phyloP scores from a whole-genome alignment of 257 asterid genomes.

The Solanum ossicruentum region DNA sequence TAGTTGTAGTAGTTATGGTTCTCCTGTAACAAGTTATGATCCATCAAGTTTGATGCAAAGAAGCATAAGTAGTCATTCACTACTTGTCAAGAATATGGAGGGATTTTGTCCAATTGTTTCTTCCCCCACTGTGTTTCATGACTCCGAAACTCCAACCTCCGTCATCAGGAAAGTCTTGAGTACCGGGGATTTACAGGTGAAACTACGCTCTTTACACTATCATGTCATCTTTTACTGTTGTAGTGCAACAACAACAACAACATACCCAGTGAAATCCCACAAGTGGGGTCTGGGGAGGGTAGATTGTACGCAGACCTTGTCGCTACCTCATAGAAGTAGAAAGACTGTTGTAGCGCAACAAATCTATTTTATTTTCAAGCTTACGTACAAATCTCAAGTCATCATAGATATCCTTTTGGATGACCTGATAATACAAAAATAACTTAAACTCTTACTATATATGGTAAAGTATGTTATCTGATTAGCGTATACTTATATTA shows the following conservation, averaged over 20 bases:
- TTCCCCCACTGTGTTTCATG: conserved; percentile 29
- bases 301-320: no score
- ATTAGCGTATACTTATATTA: neutral
- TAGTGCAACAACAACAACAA: neutral
- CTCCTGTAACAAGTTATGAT: conserved; percentile 32
- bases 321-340: no score
- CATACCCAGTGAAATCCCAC: no score
- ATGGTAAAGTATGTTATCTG: neutral
- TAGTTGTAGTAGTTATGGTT: conserved; percentile 56
- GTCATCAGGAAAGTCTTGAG: conserved; percentile 53
- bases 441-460: no score
- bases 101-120: conserved; percentile 24
- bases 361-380: neutral
- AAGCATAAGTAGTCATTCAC: conserved; percentile 59
- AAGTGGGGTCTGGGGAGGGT: no score
- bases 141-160: conserved; percentile 25
- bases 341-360: neutral
- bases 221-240: neutral
- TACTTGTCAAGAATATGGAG: conserved; percentile 32
- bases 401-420: neutral
- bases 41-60: conserved; percentile 34
- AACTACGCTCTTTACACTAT: neutral
- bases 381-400: neutral
- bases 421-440: neutral
- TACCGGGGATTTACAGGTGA: conserved; percentile 60